Conservation (phyloP, 352 stramenopile species). For the Pythium brachiatum region DNA sequence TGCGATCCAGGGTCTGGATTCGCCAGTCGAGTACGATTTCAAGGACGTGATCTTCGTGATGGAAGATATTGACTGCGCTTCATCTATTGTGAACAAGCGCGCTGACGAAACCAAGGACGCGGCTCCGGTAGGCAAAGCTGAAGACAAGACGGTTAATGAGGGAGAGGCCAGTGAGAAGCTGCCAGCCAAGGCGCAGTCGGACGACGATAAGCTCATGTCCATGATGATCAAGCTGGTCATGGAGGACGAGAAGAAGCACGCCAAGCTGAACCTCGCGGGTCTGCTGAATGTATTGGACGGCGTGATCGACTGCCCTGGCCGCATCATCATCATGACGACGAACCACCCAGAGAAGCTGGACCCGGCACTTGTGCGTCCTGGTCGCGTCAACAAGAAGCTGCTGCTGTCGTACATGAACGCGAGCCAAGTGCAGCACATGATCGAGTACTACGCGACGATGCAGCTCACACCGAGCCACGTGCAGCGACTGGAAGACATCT, state of each 20-base stretch:
- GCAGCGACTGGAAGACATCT: no score
- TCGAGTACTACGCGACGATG: not conserved
- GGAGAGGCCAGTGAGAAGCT: not conserved
- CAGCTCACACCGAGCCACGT: no score
- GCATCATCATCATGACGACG: not conserved
- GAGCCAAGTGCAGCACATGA: not conserved
- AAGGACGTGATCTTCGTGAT: not conserved
- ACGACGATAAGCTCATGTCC: no score
- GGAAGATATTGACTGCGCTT: not conserved
- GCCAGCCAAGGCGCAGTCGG: no score
- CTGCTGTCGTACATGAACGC: not conserved
- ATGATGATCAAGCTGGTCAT: no score
- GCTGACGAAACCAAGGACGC: no score
- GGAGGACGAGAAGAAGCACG: no score
- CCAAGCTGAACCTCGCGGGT: not conserved
- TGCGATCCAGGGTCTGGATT: not conserved
- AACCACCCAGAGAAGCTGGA: conserved; percentile 1
- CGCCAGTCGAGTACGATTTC: not conserved
- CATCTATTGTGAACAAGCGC: not conserved
- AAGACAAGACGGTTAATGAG: not conserved
- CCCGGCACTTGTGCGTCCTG: not conserved
- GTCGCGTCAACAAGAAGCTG: not conserved
- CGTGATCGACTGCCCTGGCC: not conserved
- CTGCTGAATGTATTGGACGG: not conserved
- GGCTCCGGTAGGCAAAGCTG: no score